Base-by-base conservation (phyloP, 106 monocot genomes). In the Gastrodia elata region DNA sequence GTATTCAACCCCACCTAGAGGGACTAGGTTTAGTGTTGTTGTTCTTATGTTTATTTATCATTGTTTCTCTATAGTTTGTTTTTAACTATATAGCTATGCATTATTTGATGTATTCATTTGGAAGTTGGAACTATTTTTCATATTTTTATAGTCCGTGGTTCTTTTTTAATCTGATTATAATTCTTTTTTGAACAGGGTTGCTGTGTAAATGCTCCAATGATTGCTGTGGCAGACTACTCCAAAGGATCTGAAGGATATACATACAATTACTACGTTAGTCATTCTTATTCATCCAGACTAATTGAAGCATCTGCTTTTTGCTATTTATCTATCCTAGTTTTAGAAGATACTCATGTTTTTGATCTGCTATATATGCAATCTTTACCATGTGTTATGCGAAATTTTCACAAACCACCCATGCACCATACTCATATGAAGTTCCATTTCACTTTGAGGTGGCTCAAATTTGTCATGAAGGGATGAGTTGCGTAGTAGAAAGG, bases 121-220 rank as follows among this genome's bases (percentile, higher is more conserved):
- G n/a, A n/a, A 57, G 2, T 67, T 35, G 18, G 35, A 67, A 52
- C 30, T 61, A 61, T 61, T 13, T 32, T 61, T 30, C 27, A 58
- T 35, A 37, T 36, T n/a, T 67, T 38, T n/a, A n/a, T n/a, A n/a
- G 37, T 67, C 18, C 38, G 38, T 67, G 67, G 1, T 8, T 37
- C 33, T 37, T 67, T 67, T 67, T 37, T 4, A 7, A n/a, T 67
- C 27, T 61, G 61, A 33, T 10, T 61, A 22, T 69, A 5, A 26
- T 40, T 69, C 9, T 37, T 25, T 20, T 10, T 41, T 3, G 4
- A 69, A 69, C 81, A 97, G 97, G 97, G 97, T 74, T 97, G 86
- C 48, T 97, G 90, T 83, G 97, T 97, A 67, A 97, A 97, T 88
- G 97, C 92, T 80, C 97, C 97, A 34, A 97, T 97, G 97, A 90